These are phyloP conservation scores for Cordyceps militaris DNA, from an alignment of 2,329 filamentous ascomycete genomes.

Conservation along the genomic window DNA sequence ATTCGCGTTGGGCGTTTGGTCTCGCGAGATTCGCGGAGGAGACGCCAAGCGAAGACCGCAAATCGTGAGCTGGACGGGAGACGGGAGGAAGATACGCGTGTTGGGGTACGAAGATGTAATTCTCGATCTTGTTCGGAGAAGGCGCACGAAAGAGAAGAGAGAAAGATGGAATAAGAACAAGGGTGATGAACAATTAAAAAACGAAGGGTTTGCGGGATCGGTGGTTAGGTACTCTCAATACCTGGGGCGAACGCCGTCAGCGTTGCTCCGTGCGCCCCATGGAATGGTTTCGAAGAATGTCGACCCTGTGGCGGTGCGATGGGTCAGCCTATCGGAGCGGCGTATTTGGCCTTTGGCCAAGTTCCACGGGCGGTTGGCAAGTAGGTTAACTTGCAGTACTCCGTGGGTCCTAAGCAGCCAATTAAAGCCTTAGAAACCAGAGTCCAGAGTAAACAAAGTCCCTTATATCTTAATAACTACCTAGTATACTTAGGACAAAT, in stretches of 20 bases:
- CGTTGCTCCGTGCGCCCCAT: slow-evolving; percentile 26
- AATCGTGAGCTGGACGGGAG: too few relatives aligned
- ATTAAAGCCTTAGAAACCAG: too few relatives aligned
- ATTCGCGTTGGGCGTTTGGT: too few relatives aligned
- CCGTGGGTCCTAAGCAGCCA: too few relatives aligned
- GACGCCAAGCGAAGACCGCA: background rate
- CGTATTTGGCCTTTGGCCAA: background rate
- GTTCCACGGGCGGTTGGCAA: too few relatives aligned
- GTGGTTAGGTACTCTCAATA: too few relatives aligned
- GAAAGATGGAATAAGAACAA: background rate
- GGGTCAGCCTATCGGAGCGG: slow-evolving; percentile 6
- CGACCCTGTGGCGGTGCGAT: slow-evolving; percentile 32
- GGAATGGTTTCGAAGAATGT: slow-evolving; percentile 36
- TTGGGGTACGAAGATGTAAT: too few relatives aligned
- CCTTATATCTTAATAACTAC: too few relatives aligned
- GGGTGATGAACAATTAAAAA: background rate
- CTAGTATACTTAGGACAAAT: too few relatives aligned
- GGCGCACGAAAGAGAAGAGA: background rate
- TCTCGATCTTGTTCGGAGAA: background rate
- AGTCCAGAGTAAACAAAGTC: too few relatives aligned
- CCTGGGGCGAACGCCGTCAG: too few relatives aligned
- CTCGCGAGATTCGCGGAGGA: background rate
- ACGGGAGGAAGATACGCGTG: background rate
- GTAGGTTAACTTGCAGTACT: too few relatives aligned
- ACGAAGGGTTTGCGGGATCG: background rate